Evolutionary conservation across 1,284 basidiomycete species (phyloP).

Genomic region (Leccinum pseudoinsigne): DNA sequence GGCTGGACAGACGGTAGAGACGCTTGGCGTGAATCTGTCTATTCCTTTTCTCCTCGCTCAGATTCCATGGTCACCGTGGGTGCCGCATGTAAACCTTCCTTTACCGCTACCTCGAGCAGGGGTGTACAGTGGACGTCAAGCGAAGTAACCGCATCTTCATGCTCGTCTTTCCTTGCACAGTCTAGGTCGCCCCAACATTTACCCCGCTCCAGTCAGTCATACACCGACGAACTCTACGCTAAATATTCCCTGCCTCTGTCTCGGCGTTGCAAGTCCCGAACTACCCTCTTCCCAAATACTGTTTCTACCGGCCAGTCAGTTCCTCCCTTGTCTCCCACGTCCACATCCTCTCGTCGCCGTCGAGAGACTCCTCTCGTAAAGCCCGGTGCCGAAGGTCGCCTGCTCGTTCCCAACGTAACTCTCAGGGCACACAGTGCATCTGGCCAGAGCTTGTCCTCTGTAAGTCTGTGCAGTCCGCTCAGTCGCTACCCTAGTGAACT

Average conservation of each 20-base stretch:
- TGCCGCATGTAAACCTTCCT: constrained; percentile 37
- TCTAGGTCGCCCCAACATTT: constrained; percentile 16
- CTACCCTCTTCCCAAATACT: constrained; percentile 40
- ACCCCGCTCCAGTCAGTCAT: constrained; percentile 32
- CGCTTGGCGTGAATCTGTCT: constrained; percentile 63
- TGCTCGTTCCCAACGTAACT: constrained; percentile 66
- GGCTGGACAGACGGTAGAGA: constrained; percentile 71
- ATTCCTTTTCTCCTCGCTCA: constrained; percentile 42
- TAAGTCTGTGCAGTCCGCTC: constrained; percentile 33
- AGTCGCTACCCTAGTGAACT: constrained; percentile 33
- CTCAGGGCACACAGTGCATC: constrained; percentile 48
- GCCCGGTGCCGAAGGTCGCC: constrained; percentile 58
- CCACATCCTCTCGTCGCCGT: constrained; percentile 36
- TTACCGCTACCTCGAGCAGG: constrained; percentile 48
- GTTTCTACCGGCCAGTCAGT: constrained; percentile 32
- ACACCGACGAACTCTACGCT: constrained; percentile 49
- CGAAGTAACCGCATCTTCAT: constrained; percentile 31
- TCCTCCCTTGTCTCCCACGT: constrained; percentile 29
- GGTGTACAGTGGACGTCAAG: constrained; percentile 51
- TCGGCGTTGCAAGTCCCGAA: constrained; percentile 51
- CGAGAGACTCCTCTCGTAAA: constrained; percentile 54
- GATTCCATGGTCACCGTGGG: constrained; percentile 27
- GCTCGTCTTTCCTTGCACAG: constrained; percentile 22
- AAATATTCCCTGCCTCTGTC: constrained; percentile 55
- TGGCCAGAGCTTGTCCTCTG: constrained; percentile 39